Evolutionary conservation across 2,329 filamentous ascomycete species (phyloP).

Genomic region (Stemphylium beticola): DNA sequence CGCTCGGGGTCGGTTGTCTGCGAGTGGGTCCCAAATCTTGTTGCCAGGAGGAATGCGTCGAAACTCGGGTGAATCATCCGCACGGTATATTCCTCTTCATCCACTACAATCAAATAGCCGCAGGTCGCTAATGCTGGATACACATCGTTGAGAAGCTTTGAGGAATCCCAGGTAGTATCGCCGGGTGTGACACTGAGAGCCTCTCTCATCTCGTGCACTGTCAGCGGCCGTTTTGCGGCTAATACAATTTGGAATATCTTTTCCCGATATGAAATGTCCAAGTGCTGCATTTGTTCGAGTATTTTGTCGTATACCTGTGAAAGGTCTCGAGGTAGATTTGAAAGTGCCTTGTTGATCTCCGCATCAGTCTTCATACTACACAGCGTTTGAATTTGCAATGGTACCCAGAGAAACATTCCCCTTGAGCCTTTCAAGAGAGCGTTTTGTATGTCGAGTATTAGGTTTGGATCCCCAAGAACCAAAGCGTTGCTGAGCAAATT

Average conservation of each 20-base stretch:
- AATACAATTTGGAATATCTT: constrained; percentile 40
- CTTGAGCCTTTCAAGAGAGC: constrained; percentile 24
- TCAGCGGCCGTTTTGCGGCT: constrained; percentile 39
- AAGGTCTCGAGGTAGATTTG: constrained; percentile 25
- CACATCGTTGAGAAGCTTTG: constrained; percentile 23
- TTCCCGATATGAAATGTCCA: constrained; percentile 27
- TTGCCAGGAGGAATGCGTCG: constrained; percentile 23
- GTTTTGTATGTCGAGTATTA: constrained; percentile 38
- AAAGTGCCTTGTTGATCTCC: constrained; percentile 39
- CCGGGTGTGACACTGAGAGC: constrained; percentile 49
- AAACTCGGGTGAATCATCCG: constrained; percentile 29
- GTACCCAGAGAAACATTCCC: constrained; percentile 39
- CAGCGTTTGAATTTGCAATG: constrained; percentile 28
- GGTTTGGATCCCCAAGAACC: constrained; percentile 27
- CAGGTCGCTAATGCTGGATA: constrained; percentile 26
- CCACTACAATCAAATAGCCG: constrained; percentile 29
- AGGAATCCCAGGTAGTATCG: constrained; percentile 23
- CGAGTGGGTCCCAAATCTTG: background rate
- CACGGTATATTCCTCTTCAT: constrained; percentile 35
- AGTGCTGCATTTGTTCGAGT: constrained; percentile 2
- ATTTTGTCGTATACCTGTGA: constrained; percentile 16
- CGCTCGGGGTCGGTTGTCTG: no score
- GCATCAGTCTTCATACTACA: constrained; percentile 48
- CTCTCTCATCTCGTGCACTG: constrained; percentile 47
- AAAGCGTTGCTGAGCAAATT: constrained; percentile 23